These are phyloP conservation scores for Onygena corvina DNA, from an alignment of 2,329 filamentous ascomycete genomes.

Conservation along the genomic window DNA sequence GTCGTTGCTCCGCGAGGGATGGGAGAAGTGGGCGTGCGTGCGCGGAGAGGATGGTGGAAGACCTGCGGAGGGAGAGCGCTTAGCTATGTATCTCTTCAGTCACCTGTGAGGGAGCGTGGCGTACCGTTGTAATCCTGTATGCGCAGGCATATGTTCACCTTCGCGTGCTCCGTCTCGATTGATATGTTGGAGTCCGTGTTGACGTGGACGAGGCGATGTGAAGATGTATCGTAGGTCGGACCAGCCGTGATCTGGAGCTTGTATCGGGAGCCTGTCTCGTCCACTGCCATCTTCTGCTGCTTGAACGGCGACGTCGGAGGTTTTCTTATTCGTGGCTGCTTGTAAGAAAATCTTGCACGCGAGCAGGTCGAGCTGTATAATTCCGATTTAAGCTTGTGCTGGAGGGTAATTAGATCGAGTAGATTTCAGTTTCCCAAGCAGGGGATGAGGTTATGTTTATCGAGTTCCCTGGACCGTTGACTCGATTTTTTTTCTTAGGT, in stretches of 20 bases:
- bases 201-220: conserved; percentile 63
- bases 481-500: too few species aligned
- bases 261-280: conserved; percentile 39
- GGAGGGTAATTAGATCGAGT: too few species aligned
- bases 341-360: too few species aligned
- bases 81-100: neutral
- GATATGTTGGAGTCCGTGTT: conserved; percentile 54
- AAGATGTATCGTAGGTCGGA: conserved; percentile 56
- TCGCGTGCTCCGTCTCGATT: conserved; percentile 53
- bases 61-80: neutral
- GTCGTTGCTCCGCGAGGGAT: conserved; percentile 57
- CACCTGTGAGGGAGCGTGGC: neutral
- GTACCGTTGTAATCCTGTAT: conserved; percentile 50
- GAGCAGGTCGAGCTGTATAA: too few species aligned
- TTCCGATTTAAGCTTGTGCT: too few species aligned
- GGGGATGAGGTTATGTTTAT: too few species aligned
- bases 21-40: conserved; percentile 65
- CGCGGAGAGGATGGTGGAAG: conserved; percentile 51
- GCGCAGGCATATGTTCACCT: conserved; percentile 59
- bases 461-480: too few species aligned
- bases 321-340: too few species aligned
- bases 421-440: too few species aligned
- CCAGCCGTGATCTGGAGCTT: conserved; percentile 73
- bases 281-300: conserved; percentile 10
- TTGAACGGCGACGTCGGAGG: too few species aligned